Base-by-base conservation (phyloP, 768 basidiomycete genomes). In the Exsudoporus frostii region DNA sequence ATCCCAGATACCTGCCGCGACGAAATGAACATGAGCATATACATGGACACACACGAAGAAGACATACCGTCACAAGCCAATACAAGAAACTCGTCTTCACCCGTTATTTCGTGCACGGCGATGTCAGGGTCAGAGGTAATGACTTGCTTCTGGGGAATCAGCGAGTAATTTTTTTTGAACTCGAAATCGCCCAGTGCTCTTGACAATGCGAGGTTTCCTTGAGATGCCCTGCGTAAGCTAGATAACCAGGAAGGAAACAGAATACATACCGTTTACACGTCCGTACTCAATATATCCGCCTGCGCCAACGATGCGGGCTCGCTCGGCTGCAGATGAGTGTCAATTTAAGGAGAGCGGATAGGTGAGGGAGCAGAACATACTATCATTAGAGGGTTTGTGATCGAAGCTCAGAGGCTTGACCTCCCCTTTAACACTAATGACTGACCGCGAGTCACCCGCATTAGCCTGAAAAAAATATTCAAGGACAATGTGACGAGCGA, bases 221-320 rank as follows among this genome's bases (percentile, higher is more conserved):
- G 14, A 29, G 11, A 10, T 13, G 20, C 10, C 38, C 2, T 34
- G 44, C 4, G 52, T 38, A n/a, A 63, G 51, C 7, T 11, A 19
- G 20, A 37, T 17, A 10, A 39, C 13, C 34, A 37, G 33, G 45
- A 25, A 49, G 25, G 4, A 36, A 17, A 7, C 3, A 2, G 13
- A 24, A 29, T n/a, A 67, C 74, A 50, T 45, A 93, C 95, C 97
- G 68, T 98, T 98, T 32, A 99, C 97, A 46, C 97, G 88, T 32
- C 94, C 95, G 65, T 84, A 98, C 69, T 98, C 94, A 54, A 99
- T 87, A 64, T 90, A 99, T 40, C 97, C 97, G 40, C 97, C 97
- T 27, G 94, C 97, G 33, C 81, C 85, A 32, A 82, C 77, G 63
- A 99, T 97, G 33, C 97, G 88, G 25, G 80, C 78, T 64, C 80